phyloP scores from a whole-genome alignment of 257 asterid species.

The Primulina eburnea region DNA sequence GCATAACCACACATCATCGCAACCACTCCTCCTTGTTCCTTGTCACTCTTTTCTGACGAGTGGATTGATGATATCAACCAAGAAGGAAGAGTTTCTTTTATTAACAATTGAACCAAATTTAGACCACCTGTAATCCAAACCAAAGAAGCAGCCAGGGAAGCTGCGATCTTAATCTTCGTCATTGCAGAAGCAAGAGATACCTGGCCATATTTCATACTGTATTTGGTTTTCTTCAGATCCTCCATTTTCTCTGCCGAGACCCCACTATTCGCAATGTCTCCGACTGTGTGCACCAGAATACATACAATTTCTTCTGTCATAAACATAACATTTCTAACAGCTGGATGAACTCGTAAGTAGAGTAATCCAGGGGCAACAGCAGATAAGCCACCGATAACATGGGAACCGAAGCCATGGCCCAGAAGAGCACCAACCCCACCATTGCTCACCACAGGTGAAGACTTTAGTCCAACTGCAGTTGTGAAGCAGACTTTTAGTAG shows the following conservation, averaged over 20 bases:
- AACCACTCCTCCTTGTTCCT: constrained; percentile 58
- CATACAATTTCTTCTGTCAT: constrained; percentile 80
- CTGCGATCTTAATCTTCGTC: constrained; percentile 73
- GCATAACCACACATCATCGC: constrained; percentile 82
- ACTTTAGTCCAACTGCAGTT: constrained; percentile 63
- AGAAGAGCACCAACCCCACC: constrained; percentile 92
- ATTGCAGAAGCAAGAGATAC: constrained; percentile 73
- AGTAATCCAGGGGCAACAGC: constrained; percentile 96
- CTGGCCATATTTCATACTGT: constrained; percentile 61
- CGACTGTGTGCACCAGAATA: constrained; percentile 69
- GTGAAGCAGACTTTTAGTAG: constrained; percentile 85
- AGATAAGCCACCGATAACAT: constrained; percentile 58
- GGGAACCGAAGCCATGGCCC: constrained; percentile 94
- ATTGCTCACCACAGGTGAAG: constrained; percentile 45
- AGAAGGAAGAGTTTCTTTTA: constrained; percentile 78
- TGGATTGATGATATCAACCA: constrained; percentile 72
- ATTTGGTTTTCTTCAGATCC: constrained; percentile 62
- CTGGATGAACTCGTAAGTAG: constrained; percentile 79
- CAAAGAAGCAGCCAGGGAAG: constrained; percentile 79
- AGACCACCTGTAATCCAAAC: constrained; percentile 90
- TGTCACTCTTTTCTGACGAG: constrained; percentile 33
- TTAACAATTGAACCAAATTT: constrained; percentile 52
- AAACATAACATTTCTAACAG: constrained; percentile 64
- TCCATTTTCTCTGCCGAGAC: constrained; percentile 53
- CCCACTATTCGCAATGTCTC: constrained; percentile 57